Evolutionary conservation across 345 rosid species (phyloP), one percentile per base, ranked within the genome.

Genomic region (Salix viminalis): DNA sequence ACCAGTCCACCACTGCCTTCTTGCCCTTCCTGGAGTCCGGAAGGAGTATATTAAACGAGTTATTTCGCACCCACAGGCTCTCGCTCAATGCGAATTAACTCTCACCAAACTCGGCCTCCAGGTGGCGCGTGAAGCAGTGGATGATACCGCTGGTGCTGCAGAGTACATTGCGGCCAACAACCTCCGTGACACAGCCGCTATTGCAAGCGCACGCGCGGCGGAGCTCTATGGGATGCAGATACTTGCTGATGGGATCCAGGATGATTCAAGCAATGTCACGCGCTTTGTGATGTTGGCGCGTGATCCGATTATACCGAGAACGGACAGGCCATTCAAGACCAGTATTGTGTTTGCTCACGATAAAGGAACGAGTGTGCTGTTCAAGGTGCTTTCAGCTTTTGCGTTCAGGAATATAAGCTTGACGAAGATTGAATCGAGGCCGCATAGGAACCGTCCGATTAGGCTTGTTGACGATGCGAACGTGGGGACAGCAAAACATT

Each of bases 271-370:
- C n/a, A 96, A 96, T 84, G 93, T 96, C 66, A 96, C 99, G 13
- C 86, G 99, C 42, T 96, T 96, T 85, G 86, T 96, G 70, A 91
- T 96, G 97, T 81, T 96, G 13, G 99, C 99, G 65, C 92, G 99
- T 69, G 99, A 96, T 64, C 99, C 99, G 34, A 89, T 93, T 39
- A 96, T 96, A 60, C 99, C 99, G 0, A 88, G 99, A 2, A 96
- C 89, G 1, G 99, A 96, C 78, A 87, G 97, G 41, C 99, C 99
- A 6, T 96, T 93, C 83, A 96, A 93, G 84, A 96, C 99, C 1
- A 93, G 98, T 85, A 96, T 93, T 79, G 99, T 96, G 56, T 96
- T 96, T 80, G 98, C 99, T 1, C 97, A 96, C 69, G 98, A 96
- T 34, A 89, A 94, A 37, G 98, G 99, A 28, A 96, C 92, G 4